Evolutionary conservation across 495 filamentous ascomycete genomes (phyloP).

Genomic region (Lepidopterella palustris): DNA sequence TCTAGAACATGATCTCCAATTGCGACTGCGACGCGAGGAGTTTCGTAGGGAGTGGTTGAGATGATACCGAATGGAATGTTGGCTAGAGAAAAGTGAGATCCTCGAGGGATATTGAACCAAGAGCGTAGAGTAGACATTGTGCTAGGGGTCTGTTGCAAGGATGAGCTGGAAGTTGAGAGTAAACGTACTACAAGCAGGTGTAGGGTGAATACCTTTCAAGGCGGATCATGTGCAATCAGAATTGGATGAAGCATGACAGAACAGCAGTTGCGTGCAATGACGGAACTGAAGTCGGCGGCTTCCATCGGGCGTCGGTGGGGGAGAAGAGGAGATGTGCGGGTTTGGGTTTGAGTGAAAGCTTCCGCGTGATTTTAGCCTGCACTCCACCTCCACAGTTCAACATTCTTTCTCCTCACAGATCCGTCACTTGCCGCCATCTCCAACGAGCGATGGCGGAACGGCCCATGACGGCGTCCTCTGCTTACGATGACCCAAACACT

Average conservation of each 20-base stretch:
- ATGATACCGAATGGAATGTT: slow-evolving; percentile 96
- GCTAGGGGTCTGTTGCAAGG: background rate
- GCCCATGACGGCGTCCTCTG: slow-evolving; percentile 1
- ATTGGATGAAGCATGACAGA: background rate
- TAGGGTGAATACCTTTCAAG: background rate
- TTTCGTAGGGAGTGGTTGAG: slow-evolving; percentile 46
- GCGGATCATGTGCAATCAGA: background rate
- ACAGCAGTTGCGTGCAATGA: background rate
- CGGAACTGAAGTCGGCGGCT: background rate
- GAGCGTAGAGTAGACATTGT: slow-evolving; percentile 49
- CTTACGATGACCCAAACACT: slow-evolving; percentile 27
- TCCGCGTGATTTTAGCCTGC: background rate
- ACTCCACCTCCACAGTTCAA: no score
- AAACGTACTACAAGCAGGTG: background rate
- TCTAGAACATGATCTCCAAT: slow-evolving; percentile 76
- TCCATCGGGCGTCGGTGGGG: background rate
- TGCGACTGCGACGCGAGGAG: slow-evolving; percentile 64
- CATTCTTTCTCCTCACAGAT: background rate
- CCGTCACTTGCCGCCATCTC: background rate
- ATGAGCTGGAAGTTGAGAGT: background rate
- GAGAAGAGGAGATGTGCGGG: background rate
- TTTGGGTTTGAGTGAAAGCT: background rate
- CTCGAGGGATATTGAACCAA: slow-evolving; percentile 60
- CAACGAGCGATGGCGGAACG: slow-evolving; percentile 10
- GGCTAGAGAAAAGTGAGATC: slow-evolving; percentile 71